phyloP scores from a whole-genome alignment of 1,284 basidiomycete species.

The Somion occarium region DNA sequence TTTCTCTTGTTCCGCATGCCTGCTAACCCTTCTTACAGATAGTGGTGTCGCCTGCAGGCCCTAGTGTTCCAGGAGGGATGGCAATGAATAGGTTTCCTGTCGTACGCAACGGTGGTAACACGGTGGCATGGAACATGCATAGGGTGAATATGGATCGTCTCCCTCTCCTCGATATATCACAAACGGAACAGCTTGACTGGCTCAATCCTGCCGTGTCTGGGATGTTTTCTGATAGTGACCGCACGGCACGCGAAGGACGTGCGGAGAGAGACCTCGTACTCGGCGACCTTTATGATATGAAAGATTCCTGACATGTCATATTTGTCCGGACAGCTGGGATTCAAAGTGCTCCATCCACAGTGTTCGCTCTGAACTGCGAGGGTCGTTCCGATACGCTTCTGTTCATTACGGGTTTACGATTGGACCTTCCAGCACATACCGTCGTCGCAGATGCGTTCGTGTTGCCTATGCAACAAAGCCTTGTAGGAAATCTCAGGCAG shows the following conservation, averaged over 20 bases:
- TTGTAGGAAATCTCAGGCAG: conserved; percentile 3
- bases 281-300: conserved; percentile 24
- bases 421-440: conserved; percentile 41
- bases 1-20: background rate
- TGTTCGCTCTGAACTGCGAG: conserved; percentile 30
- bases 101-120: conserved; percentile 3
- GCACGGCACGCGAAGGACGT: conserved; percentile 11
- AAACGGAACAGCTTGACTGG: conserved; percentile 21
- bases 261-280: conserved; percentile 18
- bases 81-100: background rate
- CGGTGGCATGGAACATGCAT: conserved; percentile 37
- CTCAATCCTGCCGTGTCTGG: conserved; percentile 25
- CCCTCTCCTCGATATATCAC: conserved; percentile 26
- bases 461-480: conserved; percentile 28
- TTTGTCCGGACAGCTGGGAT: conserved; percentile 24
- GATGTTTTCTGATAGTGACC: conserved; percentile 29
- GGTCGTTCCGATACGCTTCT: conserved; percentile 31
- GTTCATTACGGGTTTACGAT: conserved; percentile 36
- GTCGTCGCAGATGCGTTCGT: conserved; percentile 41
- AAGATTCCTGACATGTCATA: conserved; percentile 29
- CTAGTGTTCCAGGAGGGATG: conserved; percentile 14
- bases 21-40: conserved; percentile 24
- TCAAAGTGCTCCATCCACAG: conserved; percentile 7
- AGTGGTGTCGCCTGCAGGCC: conserved; percentile 28
- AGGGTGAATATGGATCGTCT: conserved; percentile 34